Base-by-base conservation (phyloP, 2,329 filamentous ascomycete species). In the Emericellopsis cladophorae region DNA sequence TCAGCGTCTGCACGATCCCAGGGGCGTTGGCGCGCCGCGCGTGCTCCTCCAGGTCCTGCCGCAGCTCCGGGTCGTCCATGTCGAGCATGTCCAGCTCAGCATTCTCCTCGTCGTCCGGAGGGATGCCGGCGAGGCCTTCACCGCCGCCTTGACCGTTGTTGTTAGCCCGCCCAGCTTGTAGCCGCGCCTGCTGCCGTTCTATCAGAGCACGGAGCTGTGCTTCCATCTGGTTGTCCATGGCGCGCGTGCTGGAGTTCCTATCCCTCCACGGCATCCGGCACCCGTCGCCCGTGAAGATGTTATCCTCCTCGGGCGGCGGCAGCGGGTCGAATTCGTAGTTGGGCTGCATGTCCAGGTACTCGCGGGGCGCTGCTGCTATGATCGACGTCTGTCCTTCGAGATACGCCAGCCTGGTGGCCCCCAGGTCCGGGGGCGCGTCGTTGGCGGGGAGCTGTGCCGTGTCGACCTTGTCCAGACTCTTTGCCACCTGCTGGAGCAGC, bases 301-400 rank as follows among this genome's bases (percentile, higher is more conserved):
- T 77, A 8, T 70, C 61, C 14, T 62, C 60, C 31, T 74, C 62
- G 0, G 70, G 59, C 2, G 88, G 89, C 16, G 88, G 86, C 12
- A 95, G 64, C 2, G 87, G 87, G 54, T 95, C 89, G 18, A 86
- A 92, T 15, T 85, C 76, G 46, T 83, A 78, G 50, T 77, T 88
- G 3, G 80, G 79, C 37, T 78, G 67, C 29, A 70, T 65, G 15
- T 72, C 67, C 10, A 87, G 77, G 50, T 86, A 72, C 8, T 65
- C 61, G 2, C 70, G 67, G 1, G 88, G 85, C 7, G 92, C 69
- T 32, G 83, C 65, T 0, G 75, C 70, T 50, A 90, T 81, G 18
- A 94, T 70, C 2, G 70, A 64, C 1, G 81, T 82, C 4, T 80
- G 76, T 48, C 89, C 84, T 24, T 86, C 82, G 8, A 95, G 70